Evolutionary conservation across 768 basidiomycete genomes (phyloP), one percentile per base, ranked within the genome.

Genomic region (Bullera alba): DNA sequence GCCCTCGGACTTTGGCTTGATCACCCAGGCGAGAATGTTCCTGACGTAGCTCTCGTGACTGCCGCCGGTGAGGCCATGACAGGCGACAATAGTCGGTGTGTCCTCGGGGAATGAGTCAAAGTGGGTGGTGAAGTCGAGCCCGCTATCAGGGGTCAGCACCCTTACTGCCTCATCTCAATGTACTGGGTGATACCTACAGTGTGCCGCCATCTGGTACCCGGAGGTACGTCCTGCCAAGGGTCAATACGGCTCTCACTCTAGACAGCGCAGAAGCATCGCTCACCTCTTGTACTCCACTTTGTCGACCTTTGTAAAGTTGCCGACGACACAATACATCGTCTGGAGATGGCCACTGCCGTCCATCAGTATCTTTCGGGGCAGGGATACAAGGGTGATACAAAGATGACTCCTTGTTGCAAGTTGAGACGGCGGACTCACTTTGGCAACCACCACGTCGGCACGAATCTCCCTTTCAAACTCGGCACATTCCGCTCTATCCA

Each of bases 41-140:
- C 89, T 78, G 37, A 95, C 86, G 65, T 95, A 97, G 17, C 83
- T 78, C 76, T 93, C 93, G 67, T 93, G 81, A 35, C 52, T 56
- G 6, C 70, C 70, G 4, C 70, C 70, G 0, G 70, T 72, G 48
- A 72, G 51, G 19, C 70, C 70, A 37, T 72, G 70, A 15, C 61
- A 70, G 7, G 69, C 56, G 28, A 72, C 61, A 25, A 72, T 36
- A 2, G 65, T 69, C 0, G 70, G 70, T 16, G 67, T 61, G n/a
- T 53, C 50, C 4, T 42, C 29, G 2, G 58, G 52, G 1, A 70
- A 46, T 0, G 26, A 12, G 16, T 35, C 41, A 29, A 69, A 61
- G 32, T 60, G 34, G 7, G 68, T 66, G 1, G 69, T 59, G 19
- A 65, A 60, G 46, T 72, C 70, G 21, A 72, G 53, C 7, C 58